Evolutionary conservation across 176 grass and related monocot genomes (phyloP).

Genomic region (Aegilops speltoides): DNA sequence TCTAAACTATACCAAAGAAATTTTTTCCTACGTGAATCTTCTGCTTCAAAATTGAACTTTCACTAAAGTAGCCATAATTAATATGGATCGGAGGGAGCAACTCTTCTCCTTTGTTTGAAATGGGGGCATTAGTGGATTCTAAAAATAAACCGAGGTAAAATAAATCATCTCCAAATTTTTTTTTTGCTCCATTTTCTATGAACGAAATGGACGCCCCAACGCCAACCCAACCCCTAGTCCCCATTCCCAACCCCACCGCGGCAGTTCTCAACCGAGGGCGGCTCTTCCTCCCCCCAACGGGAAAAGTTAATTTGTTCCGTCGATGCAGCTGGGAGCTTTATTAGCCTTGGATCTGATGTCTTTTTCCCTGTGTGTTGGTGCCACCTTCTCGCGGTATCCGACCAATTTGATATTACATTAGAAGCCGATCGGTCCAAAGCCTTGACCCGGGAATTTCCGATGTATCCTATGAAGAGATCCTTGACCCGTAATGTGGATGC

Average conservation of each 20-base stretch:
- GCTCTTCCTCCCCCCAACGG: not conserved
- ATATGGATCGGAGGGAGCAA: too few relatives aligned
- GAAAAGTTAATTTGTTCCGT: not conserved
- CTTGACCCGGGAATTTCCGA: not conserved
- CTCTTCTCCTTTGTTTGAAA: too few relatives aligned
- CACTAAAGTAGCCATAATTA: too few relatives aligned
- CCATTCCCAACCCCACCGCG: not conserved
- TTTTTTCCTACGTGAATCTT: too few relatives aligned
- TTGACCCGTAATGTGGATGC: not conserved
- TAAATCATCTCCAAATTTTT: too few relatives aligned
- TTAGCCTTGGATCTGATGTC: not conserved
- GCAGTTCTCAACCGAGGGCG: not conserved
- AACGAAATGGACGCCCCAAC: too few relatives aligned
- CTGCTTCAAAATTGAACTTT: too few relatives aligned
- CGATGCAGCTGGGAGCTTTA: not conserved
- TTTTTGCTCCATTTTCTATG: too few relatives aligned
- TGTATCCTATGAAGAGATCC: not conserved
- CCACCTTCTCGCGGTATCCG: not conserved
- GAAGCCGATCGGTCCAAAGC: not conserved
- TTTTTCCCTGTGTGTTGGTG: not conserved
- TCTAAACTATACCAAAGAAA: too few relatives aligned
- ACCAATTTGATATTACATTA: not conserved
- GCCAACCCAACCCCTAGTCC: too few relatives aligned
- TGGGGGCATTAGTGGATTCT: too few relatives aligned
- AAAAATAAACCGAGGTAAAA: too few relatives aligned